phyloP scores from a whole-genome alignment of 352 stramenopile genomes.

The Phytophthora brassicae region DNA sequence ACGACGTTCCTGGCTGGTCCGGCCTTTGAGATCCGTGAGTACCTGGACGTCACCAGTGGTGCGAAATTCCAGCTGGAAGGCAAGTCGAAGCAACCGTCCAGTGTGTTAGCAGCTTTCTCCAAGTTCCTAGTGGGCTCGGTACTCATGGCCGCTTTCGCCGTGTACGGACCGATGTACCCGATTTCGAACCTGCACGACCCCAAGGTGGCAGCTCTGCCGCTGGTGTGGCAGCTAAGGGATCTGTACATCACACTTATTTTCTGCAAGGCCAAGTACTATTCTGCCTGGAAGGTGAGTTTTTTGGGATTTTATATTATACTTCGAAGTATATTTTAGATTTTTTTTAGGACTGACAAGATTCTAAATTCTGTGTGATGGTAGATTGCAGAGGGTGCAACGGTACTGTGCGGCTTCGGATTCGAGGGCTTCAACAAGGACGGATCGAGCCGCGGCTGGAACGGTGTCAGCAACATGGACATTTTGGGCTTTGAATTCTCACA shows the following conservation, averaged over 20 bases:
- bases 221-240: conserved; percentile 67
- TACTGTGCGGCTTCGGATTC: conserved; percentile 91
- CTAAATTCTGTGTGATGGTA: conserved; percentile 16
- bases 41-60: conserved; percentile 76
- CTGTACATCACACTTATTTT: conserved; percentile 92
- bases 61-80: conserved; percentile 59
- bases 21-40: conserved; percentile 95
- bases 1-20: conserved; percentile 94
- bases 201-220: conserved; percentile 49
- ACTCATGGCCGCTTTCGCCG: conserved; percentile 61
- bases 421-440: conserved; percentile 93
- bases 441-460: conserved; percentile 90
- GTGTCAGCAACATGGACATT: conserved; percentile 96
- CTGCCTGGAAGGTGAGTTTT: conserved; percentile 94
- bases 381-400: conserved; percentile 74
- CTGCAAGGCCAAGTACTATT: conserved; percentile 95
- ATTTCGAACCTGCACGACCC: conserved; percentile 52
- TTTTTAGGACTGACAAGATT: too few species aligned
- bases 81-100: conserved; percentile 51
- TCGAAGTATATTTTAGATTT: too few species aligned
- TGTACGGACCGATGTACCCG: conserved; percentile 53
- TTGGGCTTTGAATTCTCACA: conserved; percentile 93
- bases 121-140: conserved; percentile 73
- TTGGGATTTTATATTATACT: too few species aligned
- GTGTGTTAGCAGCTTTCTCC: conserved; percentile 69